Conservation (phyloP, 495 filamentous ascomycete species). For the Astrocystis sublimbata region DNA sequence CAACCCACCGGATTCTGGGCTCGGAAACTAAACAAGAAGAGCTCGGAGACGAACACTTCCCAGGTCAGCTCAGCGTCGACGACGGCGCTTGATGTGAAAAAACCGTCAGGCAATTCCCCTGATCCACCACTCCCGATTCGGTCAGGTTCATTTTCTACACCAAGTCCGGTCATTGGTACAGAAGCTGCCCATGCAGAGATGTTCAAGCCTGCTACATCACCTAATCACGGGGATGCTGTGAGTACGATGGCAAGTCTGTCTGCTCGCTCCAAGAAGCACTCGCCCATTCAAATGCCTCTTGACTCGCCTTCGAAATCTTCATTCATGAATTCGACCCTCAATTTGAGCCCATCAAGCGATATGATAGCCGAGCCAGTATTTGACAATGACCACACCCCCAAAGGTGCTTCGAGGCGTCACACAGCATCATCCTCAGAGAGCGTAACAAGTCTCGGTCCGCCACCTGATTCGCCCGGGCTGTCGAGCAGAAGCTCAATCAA, state of each 20-base stretch:
- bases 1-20: constrained; percentile 41
- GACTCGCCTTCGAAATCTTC: constrained; percentile 52
- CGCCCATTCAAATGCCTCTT: constrained; percentile 54
- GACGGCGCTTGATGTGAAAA: constrained; percentile 41
- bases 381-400: constrained; percentile 20
- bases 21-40: constrained; percentile 41
- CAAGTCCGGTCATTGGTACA: constrained; percentile 35
- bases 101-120: constrained; percentile 22
- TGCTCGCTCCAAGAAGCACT: constrained; percentile 57
- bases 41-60: constrained; percentile 18
- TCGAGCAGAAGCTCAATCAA: constrained; percentile 40
- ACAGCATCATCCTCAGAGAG: constrained; percentile 42
- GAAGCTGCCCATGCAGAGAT: constrained; percentile 33
- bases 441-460: constrained; percentile 24
- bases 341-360: constrained; percentile 38
- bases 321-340: constrained; percentile 27
- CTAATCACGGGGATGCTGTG: constrained; percentile 57
- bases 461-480: constrained; percentile 33
- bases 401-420: constrained; percentile 40
- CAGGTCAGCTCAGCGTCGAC: constrained; percentile 37
- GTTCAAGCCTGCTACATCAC: constrained; percentile 33
- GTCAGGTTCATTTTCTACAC: constrained; percentile 56
- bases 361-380: constrained; percentile 20
- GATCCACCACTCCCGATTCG: constrained; percentile 42
- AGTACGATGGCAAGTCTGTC: constrained; percentile 67